Percentiles rank a stretch among this genome's conserved stretches.
phyloP scores from a whole-genome alignment of 345 rosid species.

The Eucalyptus sp. region DNA sequence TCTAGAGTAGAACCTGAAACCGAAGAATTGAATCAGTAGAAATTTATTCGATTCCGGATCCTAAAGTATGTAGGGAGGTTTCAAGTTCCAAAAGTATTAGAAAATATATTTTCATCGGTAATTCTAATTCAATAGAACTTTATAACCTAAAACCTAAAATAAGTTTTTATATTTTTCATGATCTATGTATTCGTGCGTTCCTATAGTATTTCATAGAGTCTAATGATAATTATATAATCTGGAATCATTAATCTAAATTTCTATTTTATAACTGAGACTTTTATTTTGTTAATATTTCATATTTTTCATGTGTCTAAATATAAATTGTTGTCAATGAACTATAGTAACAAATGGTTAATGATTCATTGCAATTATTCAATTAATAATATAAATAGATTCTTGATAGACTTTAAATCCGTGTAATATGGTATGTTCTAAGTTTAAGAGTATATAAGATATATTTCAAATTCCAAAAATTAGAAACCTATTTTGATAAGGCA shows the following conservation, averaged over 20 bases:
- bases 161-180: too few relatives aligned
- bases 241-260: accelerated
- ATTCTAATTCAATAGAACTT: too few relatives aligned
- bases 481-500: accelerated
- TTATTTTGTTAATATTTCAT: accelerated
- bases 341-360: accelerated
- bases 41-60: too few relatives aligned
- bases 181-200: accelerated
- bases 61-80: too few relatives aligned
- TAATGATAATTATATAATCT: too few relatives aligned
- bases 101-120: accelerated
- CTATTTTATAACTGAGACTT: accelerated
- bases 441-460: accelerated
- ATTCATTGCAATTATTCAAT: accelerated
- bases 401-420: accelerated
- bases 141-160: accelerated
- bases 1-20: accelerated
- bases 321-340: too few relatives aligned
- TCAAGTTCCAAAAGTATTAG: accelerated
- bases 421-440: accelerated
- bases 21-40: accelerated
- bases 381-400: too few relatives aligned
- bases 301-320: accelerated
- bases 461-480: accelerated
- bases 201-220: too few relatives aligned